Conservation (phyloP, 2,329 filamentous ascomycete genomes). For the Diaporthe aspalathi region DNA sequence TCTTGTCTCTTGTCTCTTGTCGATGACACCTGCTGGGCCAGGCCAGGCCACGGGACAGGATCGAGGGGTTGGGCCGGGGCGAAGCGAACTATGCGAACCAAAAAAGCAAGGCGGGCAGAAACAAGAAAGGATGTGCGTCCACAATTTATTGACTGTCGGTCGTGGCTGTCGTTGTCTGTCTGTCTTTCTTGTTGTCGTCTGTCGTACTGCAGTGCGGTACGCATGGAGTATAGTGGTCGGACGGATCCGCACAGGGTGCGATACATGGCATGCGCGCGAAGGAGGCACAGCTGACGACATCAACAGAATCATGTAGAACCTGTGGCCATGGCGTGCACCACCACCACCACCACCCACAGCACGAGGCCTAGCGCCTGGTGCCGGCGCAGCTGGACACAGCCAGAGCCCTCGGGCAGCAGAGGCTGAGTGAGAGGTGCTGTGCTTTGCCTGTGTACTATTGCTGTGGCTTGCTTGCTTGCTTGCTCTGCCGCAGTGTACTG, state of each 20-base stretch:
- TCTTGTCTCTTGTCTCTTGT: not conserved
- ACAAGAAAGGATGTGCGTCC: not conserved
- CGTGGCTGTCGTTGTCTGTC: too few relatives aligned
- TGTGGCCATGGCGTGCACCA: constrained; percentile 16
- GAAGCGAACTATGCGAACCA: constrained; percentile 6
- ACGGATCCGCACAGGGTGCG: constrained; percentile 19
- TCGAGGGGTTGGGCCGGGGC: constrained; percentile 6
- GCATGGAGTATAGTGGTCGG: not conserved
- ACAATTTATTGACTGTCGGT: too few relatives aligned
- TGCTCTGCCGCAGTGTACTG: constrained; percentile 2
- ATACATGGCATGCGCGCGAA: not conserved
- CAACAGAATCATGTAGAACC: constrained; percentile 37
- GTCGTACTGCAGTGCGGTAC: not conserved
- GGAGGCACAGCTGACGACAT: constrained; percentile 33
- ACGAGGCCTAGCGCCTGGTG: constrained; percentile 7
- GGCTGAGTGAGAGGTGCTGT: not conserved
- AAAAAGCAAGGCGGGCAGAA: not conserved
- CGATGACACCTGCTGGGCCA: constrained; percentile 24
- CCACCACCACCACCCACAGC: too few relatives aligned
- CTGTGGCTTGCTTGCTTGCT: too few relatives aligned
- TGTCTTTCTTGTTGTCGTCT: too few relatives aligned
- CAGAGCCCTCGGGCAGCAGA: not conserved
- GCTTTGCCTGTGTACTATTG: too few relatives aligned
- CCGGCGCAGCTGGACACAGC: constrained; percentile 9
- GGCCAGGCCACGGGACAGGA: constrained; percentile 20